These are phyloP conservation scores for Rhizophora apiculata DNA, from an alignment of 345 rosid species.

Conservation along the genomic window DNA sequence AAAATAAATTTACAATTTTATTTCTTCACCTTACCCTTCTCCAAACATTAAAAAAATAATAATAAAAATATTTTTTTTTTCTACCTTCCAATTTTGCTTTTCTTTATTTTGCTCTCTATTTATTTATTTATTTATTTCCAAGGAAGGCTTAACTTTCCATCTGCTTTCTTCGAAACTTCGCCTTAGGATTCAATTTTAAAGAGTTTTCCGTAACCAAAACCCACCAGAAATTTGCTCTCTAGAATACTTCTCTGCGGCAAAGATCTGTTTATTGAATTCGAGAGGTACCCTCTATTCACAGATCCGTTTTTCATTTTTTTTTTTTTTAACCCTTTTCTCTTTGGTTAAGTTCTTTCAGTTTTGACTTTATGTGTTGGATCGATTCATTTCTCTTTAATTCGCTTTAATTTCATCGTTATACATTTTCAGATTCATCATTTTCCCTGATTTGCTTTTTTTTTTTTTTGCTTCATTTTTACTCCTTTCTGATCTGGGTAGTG, in stretches of 20 bases:
- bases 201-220: no score
- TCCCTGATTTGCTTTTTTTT: neutral
- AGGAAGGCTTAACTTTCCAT: neutral
- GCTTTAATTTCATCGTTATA: neutral
- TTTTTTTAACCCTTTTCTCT: neutral
- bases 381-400: neutral
- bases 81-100: neutral
- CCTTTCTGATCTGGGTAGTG: neutral
- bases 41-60: no score
- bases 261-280: slow-evolving; percentile 2
- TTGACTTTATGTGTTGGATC: neutral
- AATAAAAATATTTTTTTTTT: no score
- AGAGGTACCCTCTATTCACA: neutral
- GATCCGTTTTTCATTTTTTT: neutral
- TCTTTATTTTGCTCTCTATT: no score
- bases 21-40: no score
- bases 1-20: no score
- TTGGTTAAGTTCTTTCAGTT: neutral
- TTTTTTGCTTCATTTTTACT: neutral
- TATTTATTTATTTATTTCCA: no score
- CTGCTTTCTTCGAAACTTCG: neutral
- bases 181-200: no score
- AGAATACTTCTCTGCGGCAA: neutral
- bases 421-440: neutral
- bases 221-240: neutral